Evolutionary conservation across 192 early-diverging fungal genomes (phyloP).

Genomic region (Phlyctochytrium bullatum): DNA sequence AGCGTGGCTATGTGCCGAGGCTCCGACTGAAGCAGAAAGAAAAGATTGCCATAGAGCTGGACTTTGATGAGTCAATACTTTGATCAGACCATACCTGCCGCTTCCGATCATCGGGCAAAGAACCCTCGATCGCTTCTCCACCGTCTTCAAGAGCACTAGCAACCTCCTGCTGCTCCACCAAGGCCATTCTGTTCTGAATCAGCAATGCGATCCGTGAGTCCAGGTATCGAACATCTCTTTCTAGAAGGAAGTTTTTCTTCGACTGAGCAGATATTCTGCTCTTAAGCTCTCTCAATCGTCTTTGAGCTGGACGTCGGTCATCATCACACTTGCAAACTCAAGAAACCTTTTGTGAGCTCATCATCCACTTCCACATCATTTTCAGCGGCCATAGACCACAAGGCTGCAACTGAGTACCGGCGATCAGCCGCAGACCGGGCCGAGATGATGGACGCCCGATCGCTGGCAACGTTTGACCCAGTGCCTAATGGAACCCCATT

Average conservation of each 20-base stretch:
- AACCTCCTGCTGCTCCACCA: conserved; percentile 84
- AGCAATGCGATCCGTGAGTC: conserved; percentile 88
- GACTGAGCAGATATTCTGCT: conserved; percentile 87
- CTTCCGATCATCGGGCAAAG: conserved; percentile 75
- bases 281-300: conserved; percentile 80
- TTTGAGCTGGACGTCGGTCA: conserved; percentile 70
- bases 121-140: conserved; percentile 46
- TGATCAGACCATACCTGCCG: conserved; percentile 17
- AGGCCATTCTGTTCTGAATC: conserved; percentile 91
- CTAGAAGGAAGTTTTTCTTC: conserved; percentile 92
- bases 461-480: conserved; percentile 1
- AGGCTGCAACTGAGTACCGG: conserved; percentile 48
- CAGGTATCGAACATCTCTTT: conserved; percentile 88
- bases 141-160: conserved; percentile 66
- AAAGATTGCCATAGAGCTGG: conserved; percentile 89
- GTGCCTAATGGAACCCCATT: conserved; percentile 44
- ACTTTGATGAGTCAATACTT: neutral
- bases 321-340: conserved; percentile 22
- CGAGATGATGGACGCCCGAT: conserved; percentile 8
- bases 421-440: conserved; percentile 18
- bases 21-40: conserved; percentile 88
- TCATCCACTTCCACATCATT: conserved; percentile 92
- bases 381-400: conserved; percentile 71
- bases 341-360: conserved; percentile 81
- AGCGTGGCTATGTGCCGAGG: conserved; percentile 87